Evolutionary conservation across 768 basidiomycete genomes (phyloP).

Genomic region (Pholiota conissans): DNA sequence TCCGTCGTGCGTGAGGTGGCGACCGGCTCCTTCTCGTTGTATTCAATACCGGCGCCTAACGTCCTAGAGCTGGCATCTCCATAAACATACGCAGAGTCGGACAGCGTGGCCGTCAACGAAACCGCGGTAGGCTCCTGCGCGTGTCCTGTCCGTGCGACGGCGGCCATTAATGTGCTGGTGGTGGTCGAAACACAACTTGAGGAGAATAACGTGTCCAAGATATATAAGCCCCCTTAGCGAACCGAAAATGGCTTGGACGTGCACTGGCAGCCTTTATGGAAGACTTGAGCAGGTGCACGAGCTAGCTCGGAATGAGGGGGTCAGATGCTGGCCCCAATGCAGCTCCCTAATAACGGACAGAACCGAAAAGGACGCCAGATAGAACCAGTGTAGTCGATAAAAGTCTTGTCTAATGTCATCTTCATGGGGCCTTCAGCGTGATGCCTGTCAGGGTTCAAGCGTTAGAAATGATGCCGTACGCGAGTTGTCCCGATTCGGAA

Average conservation of each 20-base stretch:
- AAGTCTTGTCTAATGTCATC: background rate
- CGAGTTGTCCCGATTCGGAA: too few species aligned
- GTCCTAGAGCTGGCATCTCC: conserved; percentile 4
- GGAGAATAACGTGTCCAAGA: background rate
- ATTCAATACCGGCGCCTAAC: conserved; percentile 17
- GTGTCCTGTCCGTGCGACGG: background rate
- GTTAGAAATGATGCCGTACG: too few species aligned
- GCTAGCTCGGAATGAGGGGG: too few species aligned
- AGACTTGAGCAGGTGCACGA: background rate
- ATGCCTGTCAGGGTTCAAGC: background rate
- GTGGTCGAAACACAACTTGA: too few species aligned
- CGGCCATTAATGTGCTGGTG: background rate
- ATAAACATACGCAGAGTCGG: background rate
- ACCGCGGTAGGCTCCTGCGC: background rate
- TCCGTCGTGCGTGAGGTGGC: too few species aligned
- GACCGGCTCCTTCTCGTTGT: too few species aligned
- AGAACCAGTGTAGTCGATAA: background rate
- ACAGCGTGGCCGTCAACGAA: background rate
- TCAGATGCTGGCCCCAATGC: too few species aligned
- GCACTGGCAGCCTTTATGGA: background rate
- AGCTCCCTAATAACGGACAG: background rate
- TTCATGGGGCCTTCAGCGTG: background rate
- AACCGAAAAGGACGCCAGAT: background rate
- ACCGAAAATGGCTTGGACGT: background rate
- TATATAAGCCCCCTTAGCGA: background rate